Conservation (phyloP, 2,329 filamentous ascomycete species). For the Microsporum audouinii region DNA sequence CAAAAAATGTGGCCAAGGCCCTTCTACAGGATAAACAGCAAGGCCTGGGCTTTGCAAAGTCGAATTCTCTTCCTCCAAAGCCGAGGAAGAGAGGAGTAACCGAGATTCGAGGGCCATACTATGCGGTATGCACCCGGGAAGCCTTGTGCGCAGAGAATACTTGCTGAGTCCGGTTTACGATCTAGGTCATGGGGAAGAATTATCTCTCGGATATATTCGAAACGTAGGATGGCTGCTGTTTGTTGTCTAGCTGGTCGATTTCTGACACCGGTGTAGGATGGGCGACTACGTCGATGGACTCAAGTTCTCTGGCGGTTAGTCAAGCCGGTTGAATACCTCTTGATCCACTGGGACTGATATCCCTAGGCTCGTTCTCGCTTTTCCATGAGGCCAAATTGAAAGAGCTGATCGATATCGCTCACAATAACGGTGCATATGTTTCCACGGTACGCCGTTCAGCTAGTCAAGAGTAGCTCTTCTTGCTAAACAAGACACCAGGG, state of each 20-base stretch:
- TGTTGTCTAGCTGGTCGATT: background rate
- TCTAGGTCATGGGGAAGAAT: conserved; percentile 40
- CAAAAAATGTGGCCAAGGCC: conserved; percentile 14
- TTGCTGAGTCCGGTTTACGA: background rate
- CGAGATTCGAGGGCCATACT: conserved; percentile 47
- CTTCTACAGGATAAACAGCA: conserved; percentile 41
- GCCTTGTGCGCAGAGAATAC: background rate
- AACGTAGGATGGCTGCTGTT: conserved; percentile 28
- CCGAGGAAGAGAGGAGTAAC: conserved; percentile 42
- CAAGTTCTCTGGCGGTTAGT: conserved; percentile 42
- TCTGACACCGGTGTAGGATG: conserved; percentile 29
- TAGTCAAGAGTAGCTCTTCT: background rate
- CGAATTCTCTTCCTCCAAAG: conserved; percentile 40
- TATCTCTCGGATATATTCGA: conserved; percentile 44
- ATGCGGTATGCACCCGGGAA: conserved; percentile 29
- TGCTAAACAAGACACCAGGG: conserved; percentile 25
- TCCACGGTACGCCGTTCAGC: conserved; percentile 33
- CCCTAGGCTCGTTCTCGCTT: conserved; percentile 39
- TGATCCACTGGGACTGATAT: background rate
- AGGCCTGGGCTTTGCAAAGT: conserved; percentile 42
- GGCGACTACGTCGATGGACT: conserved; percentile 44
- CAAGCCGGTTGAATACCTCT: background rate
- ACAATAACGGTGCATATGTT: conserved; percentile 41
- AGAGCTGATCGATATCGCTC: conserved; percentile 41
- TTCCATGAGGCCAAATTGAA: conserved; percentile 37